Conservation (phyloP, 768 basidiomycete species). For the Suillus paluster region DNA sequence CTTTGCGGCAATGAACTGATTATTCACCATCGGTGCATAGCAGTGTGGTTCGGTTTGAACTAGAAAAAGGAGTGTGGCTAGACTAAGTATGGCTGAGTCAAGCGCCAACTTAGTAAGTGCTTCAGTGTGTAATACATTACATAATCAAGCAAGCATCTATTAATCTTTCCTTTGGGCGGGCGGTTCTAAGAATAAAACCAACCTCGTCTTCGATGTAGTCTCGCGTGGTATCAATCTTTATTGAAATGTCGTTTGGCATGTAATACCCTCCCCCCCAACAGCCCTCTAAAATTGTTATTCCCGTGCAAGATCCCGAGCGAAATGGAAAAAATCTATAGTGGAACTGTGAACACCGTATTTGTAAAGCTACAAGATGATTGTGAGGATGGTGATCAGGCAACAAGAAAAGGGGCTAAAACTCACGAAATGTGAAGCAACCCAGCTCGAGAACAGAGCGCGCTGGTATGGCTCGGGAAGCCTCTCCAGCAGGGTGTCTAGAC, state of each 20-base stretch:
- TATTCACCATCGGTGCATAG: conserved; percentile 2
- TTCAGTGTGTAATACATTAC: no score
- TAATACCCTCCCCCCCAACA: no score
- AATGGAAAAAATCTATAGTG: conserved; percentile 97
- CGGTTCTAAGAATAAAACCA: no score
- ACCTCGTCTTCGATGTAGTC: no score
- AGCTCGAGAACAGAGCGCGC: conserved; percentile 87
- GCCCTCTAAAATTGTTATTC: no score
- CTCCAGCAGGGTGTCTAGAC: conserved; percentile 76
- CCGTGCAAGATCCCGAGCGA: conserved; percentile 73
- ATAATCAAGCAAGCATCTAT: no score
- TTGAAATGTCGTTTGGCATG: no score
- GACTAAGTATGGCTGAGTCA: no score
- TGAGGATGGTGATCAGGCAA: conserved; percentile 6
- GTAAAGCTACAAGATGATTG: conserved; percentile 69
- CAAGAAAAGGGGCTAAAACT: conserved; percentile 35
- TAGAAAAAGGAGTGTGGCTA: no score
- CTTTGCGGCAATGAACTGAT: conserved; percentile 29
- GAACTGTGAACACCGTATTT: conserved; percentile 87
- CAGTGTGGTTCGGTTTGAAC: neutral
- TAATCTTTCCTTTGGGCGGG: no score
- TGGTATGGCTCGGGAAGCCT: conserved; percentile 85
- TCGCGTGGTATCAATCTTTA: no score
- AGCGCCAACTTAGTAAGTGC: no score
- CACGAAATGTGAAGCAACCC: conserved; percentile 86